Percentiles rank a stretch among this genome's conserved stretches.
Evolutionary conservation across 208 protist species (phyloP).

Genomic region (Histomonas meleagridis): DNA sequence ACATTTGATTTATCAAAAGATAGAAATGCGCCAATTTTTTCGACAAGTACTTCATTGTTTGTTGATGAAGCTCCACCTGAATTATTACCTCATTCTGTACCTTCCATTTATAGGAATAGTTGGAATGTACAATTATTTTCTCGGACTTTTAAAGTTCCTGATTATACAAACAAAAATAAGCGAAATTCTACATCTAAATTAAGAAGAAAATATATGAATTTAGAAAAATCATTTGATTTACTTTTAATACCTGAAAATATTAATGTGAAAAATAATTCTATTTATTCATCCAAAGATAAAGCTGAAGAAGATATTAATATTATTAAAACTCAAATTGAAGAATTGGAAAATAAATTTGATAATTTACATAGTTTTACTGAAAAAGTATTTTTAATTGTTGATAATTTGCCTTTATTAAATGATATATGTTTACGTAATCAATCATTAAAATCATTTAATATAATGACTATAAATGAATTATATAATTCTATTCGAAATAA

Average conservation of each 20-base stretch:
- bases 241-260: not conserved
- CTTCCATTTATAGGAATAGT: not conserved
- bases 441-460: not conserved
- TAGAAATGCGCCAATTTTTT: not conserved
- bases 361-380: not conserved
- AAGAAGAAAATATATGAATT: not conserved
- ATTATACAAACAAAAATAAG: not conserved
- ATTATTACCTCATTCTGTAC: not conserved
- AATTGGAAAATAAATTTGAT: not conserved
- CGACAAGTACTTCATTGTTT: not conserved
- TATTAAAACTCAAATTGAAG: not conserved
- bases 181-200: not conserved
- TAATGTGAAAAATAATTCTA: not conserved
- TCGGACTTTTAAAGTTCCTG: not conserved
- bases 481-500: not conserved
- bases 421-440: not conserved
- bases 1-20: not conserved
- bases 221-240: not conserved
- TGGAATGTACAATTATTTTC: not conserved
- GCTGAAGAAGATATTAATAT: not conserved
- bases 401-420: not conserved
- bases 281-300: not conserved
- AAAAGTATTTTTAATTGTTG: not conserved
- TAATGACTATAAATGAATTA: not conserved
- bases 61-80: not conserved